These are phyloP conservation scores for Colletotrichum melonis DNA, from an alignment of 2,329 filamentous ascomycete species.

Conservation along the genomic window DNA sequence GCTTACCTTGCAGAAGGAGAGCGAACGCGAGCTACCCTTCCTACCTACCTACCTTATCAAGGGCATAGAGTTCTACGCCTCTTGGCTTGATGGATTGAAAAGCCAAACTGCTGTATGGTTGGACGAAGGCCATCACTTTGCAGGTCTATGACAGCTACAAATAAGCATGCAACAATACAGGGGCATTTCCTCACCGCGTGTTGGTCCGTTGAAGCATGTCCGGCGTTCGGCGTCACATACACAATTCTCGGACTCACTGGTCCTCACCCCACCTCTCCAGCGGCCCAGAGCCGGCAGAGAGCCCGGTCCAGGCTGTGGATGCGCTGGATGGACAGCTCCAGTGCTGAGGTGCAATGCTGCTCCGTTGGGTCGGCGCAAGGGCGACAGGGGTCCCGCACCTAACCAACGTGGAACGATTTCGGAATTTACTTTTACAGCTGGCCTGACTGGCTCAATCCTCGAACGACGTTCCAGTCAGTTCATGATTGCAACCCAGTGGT, in stretches of 20 bases:
- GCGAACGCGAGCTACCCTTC: too few relatives aligned
- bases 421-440: constrained; percentile 36
- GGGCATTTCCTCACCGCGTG: neutral
- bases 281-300: neutral
- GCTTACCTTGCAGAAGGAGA: too few relatives aligned
- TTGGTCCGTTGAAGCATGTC: constrained; percentile 2
- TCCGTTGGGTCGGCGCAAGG: constrained; percentile 9
- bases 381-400: constrained; percentile 20
- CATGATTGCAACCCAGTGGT: constrained; percentile 29
- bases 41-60: too few relatives aligned
- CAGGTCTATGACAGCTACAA: too few relatives aligned
- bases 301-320: constrained; percentile 1
- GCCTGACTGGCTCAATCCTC: constrained; percentile 35
- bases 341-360: neutral
- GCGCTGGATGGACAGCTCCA: neutral
- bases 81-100: too few relatives aligned
- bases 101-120: too few relatives aligned
- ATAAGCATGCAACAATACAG: neutral
- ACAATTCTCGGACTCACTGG: neutral
- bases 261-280: constrained; percentile 21
- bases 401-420: constrained; percentile 35
- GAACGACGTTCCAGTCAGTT: constrained; percentile 32
- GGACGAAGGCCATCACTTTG: too few relatives aligned
- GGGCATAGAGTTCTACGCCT: too few relatives aligned
- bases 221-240: constrained; percentile 29